Percentiles rank a stretch among this genome's conserved stretches.
Conservation (phyloP, 176 grass and related monocot species). For the Oryza meyeriana region DNA sequence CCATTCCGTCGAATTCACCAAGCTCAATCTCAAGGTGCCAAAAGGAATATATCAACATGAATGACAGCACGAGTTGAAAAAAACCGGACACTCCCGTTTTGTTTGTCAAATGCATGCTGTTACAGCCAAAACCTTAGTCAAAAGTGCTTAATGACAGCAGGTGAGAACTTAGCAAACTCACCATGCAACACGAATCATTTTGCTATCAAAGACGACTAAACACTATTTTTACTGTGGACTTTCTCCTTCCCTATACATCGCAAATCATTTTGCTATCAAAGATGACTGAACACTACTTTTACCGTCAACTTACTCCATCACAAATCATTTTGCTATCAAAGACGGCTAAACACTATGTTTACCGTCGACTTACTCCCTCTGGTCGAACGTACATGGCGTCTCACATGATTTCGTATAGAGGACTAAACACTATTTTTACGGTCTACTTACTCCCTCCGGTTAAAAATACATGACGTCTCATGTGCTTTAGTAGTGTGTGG, state of each 20-base stretch:
- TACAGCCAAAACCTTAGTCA: not conserved
- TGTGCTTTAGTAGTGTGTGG: too few relatives aligned
- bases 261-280: not conserved
- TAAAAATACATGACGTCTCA: too few relatives aligned
- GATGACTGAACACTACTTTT: not conserved
- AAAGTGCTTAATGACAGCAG: not conserved
- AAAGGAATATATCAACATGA: not conserved
- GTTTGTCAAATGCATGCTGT: conserved; percentile 18
- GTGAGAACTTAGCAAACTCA: not conserved
- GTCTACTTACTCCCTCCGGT: not conserved
- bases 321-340: not conserved
- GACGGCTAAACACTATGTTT: too few relatives aligned
- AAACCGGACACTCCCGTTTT: not conserved
- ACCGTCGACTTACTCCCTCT: too few relatives aligned
- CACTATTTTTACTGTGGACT: not conserved
- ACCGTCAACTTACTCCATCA: not conserved
- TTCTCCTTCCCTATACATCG: not conserved
- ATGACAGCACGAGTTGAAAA: not conserved
- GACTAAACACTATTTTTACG: not conserved
- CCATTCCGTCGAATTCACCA: not conserved
- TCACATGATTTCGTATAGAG: too few relatives aligned
- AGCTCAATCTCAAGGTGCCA: not conserved
- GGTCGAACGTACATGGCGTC: too few relatives aligned
- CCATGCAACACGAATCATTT: not conserved
- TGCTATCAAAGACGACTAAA: not conserved